These are phyloP conservation scores for Fagus sylvatica DNA, from an alignment of 306 rosid species.

Conservation along the genomic window DNA sequence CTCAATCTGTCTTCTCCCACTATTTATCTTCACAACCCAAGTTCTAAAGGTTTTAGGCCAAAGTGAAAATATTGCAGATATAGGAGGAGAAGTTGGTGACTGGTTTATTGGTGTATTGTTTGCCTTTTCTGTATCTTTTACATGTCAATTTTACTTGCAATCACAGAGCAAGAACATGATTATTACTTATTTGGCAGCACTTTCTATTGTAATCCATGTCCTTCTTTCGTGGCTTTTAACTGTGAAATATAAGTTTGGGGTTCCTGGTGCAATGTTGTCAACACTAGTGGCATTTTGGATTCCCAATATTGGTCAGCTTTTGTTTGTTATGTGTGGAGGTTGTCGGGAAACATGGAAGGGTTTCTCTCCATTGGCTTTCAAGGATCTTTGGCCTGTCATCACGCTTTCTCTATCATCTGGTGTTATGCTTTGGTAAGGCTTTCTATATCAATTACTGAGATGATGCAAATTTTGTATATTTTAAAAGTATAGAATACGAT, in stretches of 20 bases:
- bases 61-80: constrained; percentile 34
- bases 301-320: constrained; percentile 54
- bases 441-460: not conserved
- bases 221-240: constrained; percentile 57
- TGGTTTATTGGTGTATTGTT: constrained; percentile 48
- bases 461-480: too few relatives aligned
- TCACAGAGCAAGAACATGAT: constrained; percentile 61
- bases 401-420: constrained; percentile 68
- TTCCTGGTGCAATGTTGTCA: constrained; percentile 57
- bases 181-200: constrained; percentile 49
- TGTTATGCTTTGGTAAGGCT: constrained; percentile 56
- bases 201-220: constrained; percentile 42
- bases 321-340: constrained; percentile 37
- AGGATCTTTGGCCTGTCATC: constrained; percentile 54
- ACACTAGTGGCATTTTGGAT: constrained; percentile 50
- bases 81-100: constrained; percentile 48
- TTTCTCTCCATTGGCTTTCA: constrained; percentile 54
- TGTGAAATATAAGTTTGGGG: constrained; percentile 49
- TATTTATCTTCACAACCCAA: constrained; percentile 51
- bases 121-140: constrained; percentile 41
- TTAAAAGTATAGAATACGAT: too few relatives aligned
- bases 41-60: constrained; percentile 51
- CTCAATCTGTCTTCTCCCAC: constrained; percentile 42
- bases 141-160: constrained; percentile 66
- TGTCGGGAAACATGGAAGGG: constrained; percentile 70